Evolutionary conservation across 306 rosid genomes (phyloP), one percentile per base, ranked within the genome.

Genomic region (Medicago lupulina): DNA sequence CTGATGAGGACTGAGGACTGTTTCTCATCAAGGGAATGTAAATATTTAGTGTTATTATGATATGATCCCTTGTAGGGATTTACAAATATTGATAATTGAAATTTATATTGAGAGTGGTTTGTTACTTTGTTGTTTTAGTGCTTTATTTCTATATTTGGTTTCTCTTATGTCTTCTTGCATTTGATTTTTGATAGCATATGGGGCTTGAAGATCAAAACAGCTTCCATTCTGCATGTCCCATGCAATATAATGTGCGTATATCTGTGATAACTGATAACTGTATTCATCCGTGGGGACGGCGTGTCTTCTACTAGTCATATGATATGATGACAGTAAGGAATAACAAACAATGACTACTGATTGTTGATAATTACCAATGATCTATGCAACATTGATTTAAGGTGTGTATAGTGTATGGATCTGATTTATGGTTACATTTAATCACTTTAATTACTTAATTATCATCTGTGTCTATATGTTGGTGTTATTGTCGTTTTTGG

Each of bases 21-120:
- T n/a, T 79, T 73, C 83, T 80, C 60, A 67, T 63, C 53, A 15
- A 15, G 57, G 67, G 44, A 47, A 61, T 82, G 89, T 82, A 82
- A 80, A 83, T 82, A 85, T 69, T 67, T 61, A 67, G 83, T 61
- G 25, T 57, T 44, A 4, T 36, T 23, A 70, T 46, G 58, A 74
- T 46, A 57, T 60, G 41, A 60, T 28, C 17, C 2, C 17, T 74
- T 12, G 40, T 66, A 67, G 79, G 73, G 70, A 41, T 75, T 79
- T 47, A 64, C 59, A 77, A 63, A 43, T 62, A 59, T 43, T 74
- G 21, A 61, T 28, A 15, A 58, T 57, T 47, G 36, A 57, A 55
- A n/a, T 74, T 65, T 74, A 49, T 67, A 64, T 44, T 46, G 38
- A 61, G 51, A 51, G 31, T 79, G 70, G 31, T 60, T 78, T 77